These are phyloP conservation scores for Auricularia cornea DNA, from an alignment of 768 basidiomycete species.

Conservation along the genomic window DNA sequence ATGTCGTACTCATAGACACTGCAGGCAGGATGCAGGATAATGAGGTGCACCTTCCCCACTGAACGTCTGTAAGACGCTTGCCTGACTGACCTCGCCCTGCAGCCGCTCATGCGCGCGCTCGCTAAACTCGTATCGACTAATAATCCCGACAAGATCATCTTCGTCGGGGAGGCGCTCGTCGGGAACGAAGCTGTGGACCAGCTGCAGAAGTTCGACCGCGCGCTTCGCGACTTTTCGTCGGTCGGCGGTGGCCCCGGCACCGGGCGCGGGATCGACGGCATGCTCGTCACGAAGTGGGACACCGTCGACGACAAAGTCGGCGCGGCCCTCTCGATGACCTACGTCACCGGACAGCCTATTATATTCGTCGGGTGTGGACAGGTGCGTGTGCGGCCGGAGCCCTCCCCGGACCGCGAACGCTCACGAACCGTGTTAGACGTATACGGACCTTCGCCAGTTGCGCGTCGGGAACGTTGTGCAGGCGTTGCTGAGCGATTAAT, in stretches of 20 bases:
- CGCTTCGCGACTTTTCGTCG: conserved; percentile 85
- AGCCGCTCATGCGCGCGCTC: conserved; percentile 97
- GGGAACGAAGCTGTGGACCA: conserved; percentile 99
- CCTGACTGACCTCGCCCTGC: conserved; percentile 1
- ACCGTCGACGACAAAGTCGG: conserved; percentile 98
- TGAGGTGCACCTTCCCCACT: conserved; percentile 47
- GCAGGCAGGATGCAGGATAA: conserved; percentile 99
- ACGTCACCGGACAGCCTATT: conserved; percentile 97
- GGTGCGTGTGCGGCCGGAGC: conserved; percentile 40
- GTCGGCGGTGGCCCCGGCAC: conserved; percentile 51
- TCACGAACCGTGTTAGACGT: conserved; percentile 51
- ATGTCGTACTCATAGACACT: conserved; percentile 96
- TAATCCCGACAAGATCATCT: conserved; percentile 93
- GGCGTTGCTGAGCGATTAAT: conserved; percentile 74
- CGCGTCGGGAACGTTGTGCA: conserved; percentile 89
- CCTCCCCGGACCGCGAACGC: background rate
- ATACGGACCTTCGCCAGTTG: conserved; percentile 89
- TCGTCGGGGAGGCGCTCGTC: conserved; percentile 96
- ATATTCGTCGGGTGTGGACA: conserved; percentile 97
- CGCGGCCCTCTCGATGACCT: conserved; percentile 97
- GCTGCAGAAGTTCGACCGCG: conserved; percentile 90
- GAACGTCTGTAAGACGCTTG: no score
- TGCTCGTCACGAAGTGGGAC: conserved; percentile 98
- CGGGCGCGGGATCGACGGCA: conserved; percentile 93
- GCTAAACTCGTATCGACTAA: conserved; percentile 95